phyloP scores from a whole-genome alignment of 495 filamentous ascomycete species.

The Penicillium cataractarum region DNA sequence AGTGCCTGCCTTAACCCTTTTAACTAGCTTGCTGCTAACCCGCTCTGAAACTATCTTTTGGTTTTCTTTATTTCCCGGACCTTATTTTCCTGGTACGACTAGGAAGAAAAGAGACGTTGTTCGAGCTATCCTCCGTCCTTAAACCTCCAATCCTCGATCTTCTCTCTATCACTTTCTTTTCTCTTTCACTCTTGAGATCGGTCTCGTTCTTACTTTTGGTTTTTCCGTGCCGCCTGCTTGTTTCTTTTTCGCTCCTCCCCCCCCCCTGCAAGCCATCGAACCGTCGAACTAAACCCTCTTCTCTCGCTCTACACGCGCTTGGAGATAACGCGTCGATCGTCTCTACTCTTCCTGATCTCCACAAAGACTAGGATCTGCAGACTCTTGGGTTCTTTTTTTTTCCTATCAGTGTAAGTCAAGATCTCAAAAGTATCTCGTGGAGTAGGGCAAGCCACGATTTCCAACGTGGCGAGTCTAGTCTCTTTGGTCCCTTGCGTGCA shows the following conservation, averaged over 20 bases:
- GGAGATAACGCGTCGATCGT: slow-evolving; percentile 36
- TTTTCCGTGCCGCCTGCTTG: slow-evolving; percentile 27
- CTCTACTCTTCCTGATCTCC: slow-evolving; percentile 21
- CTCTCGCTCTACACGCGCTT: slow-evolving; percentile 34
- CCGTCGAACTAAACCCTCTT: slow-evolving; percentile 54
- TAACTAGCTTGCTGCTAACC: slow-evolving; percentile 12
- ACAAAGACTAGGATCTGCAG: slow-evolving; percentile 16
- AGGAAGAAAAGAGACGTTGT: slow-evolving; percentile 1
- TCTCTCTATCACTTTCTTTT: neutral
- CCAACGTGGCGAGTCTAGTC: slow-evolving; percentile 31
- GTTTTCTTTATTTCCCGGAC: slow-evolving; percentile 31
- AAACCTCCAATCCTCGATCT: neutral
- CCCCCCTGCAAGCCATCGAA: slow-evolving; percentile 55
- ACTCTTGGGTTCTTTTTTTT: neutral
- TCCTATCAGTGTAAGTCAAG: too few relatives aligned
- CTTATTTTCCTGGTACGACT: slow-evolving; percentile 27
- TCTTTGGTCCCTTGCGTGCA: slow-evolving; percentile 39
- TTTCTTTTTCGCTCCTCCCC: slow-evolving; percentile 34
- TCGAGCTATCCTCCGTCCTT: slow-evolving; percentile 24
- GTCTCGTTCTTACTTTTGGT: slow-evolving; percentile 2
- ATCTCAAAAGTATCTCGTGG: neutral
- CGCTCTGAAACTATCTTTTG: neutral
- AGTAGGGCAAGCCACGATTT: slow-evolving; percentile 23
- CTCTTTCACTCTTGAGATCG: neutral
- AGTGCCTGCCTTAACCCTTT: slow-evolving; percentile 17